Evolutionary conservation across 1,284 basidiomycete species (phyloP), one percentile per base, ranked within the genome.

Genomic region (Neolentinus lepideus): DNA sequence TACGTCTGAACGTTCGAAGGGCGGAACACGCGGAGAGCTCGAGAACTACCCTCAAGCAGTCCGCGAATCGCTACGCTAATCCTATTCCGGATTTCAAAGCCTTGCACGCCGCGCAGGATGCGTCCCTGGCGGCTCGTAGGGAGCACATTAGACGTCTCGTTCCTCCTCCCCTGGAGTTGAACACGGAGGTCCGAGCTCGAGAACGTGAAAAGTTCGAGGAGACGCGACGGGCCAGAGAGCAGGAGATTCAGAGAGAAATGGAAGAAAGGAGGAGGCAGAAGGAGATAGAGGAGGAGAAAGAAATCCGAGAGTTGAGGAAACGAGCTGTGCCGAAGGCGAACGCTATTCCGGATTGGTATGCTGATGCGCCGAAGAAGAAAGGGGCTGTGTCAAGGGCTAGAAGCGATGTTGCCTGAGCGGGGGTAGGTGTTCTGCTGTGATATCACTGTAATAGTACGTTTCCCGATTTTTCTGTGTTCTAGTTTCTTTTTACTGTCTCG

Each of bases 271-370:
- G 75, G 59, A 64, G 69, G 55, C 67, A 70, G 62, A 68, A 70
- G 60, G 80, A 74, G 66, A 72, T 74, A 61, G 74, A 80, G 63
- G 83, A 86, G 66, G 78, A 80, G 64, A 69, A 64, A 64, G 80
- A 81, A 71, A 66, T 84, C 55, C 75, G 64, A 66, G 82, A 80
- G 67, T 59, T 83, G 62, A 71, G 87, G 63, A 79, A 73, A 71
- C 76, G 73, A 59, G 76, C 83, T 11, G 71, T 89, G 51, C 82
- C 83, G n/a, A 81, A 75, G 67, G 87, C 86, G 54, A 76, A 88
- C 67, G 79, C 79, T 62, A 75, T 90, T 21, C 87, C 87, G 9
- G 83, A 83, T 60, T 90, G 87, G 87, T 90, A 90, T 63, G 79
- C 75, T 60, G 72, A 78, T 51, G 78, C 75, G 59, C 83, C 83